Evolutionary conservation across 176 grass and related monocot genomes (phyloP), one percentile per base, ranked within the genome.

Genomic region (Aegilops speltoides): DNA sequence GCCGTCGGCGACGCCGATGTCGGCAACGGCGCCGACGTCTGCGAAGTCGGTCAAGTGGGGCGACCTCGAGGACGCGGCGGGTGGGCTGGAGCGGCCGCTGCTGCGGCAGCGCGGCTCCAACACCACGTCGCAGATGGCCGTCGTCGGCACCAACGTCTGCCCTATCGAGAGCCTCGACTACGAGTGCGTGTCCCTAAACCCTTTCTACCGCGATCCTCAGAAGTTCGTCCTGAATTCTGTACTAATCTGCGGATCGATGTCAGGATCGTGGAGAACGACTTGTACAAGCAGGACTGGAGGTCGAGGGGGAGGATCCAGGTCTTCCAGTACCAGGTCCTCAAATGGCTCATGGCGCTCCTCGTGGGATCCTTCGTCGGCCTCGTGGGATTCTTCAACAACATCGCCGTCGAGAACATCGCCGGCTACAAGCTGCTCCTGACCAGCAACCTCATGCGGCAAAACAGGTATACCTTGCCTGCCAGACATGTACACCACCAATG

Each of bases 131-230:
- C 93, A 95, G 88, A 90, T 92, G 17, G 93, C 93, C 66, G 56
- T 95, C 72, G 93, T 95, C 37, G 93, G 93, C 46, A 71, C 86
- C 70, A 95, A 95, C 4, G 72, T 90, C 37, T 95, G 86, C 93
- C 84, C 86, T 40, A 92, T 95, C 45, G 93, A 95, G 84, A 93
- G 93, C 86, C 91, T 95, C 59, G 93, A 95, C 65, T 95, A 95
- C 60, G 93, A 95, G 88, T 95, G 79, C 64, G 82, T 70, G 23
- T 65, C 15, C 37, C 29, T 54, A 54, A 54, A 19, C 50, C 50
- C 50, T 54, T 32, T 52, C 45, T 11, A 54, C 22, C 22, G 22
- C 15, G 22, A 38, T 38, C 31, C 11, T 73, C 7, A 31, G 5
- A 5, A 29, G 14, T 50, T 52, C 24, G 26, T 15, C 40, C 71